These are phyloP conservation scores for Lepidium campestre DNA, from an alignment of 441 rosid species.

Conservation along the genomic window DNA sequence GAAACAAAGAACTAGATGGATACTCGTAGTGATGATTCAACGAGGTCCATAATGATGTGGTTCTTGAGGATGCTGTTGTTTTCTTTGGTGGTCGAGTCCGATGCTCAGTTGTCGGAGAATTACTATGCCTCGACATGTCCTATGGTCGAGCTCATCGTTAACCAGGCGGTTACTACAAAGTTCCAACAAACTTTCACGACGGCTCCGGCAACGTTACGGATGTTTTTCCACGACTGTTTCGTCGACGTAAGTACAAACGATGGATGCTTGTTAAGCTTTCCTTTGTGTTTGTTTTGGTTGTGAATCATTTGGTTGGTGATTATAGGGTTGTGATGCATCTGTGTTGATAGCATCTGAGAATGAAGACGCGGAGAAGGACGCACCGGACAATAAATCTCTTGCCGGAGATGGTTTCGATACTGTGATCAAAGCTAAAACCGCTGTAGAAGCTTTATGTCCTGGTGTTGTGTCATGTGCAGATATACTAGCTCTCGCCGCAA, in stretches of 20 bases:
- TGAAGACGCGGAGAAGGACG: constrained; percentile 53
- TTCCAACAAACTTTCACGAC: constrained; percentile 40
- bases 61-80: not conserved
- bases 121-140: constrained; percentile 46
- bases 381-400: constrained; percentile 43
- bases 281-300: not conserved
- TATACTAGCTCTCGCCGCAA: constrained; percentile 43
- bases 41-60: not conserved
- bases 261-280: not conserved
- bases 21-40: not conserved
- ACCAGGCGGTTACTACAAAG: constrained; percentile 41
- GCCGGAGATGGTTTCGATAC: constrained; percentile 70
- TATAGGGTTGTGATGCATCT: constrained; percentile 55
- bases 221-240: constrained; percentile 71
- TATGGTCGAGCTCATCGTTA: constrained; percentile 42
- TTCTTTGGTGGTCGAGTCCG: constrained; percentile 2
- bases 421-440: constrained; percentile 39
- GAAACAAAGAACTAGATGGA: not conserved
- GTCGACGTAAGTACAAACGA: constrained; percentile 36
- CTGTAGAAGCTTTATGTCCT: constrained; percentile 41
- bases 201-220: constrained; percentile 53
- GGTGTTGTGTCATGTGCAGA: constrained; percentile 58
- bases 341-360: constrained; percentile 38
- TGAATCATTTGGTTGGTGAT: not conserved
- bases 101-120: constrained; percentile 44